These are phyloP conservation scores for Magnaporthiopsis rhizophila DNA, from an alignment of 2,329 filamentous ascomycete species.

Conservation along the genomic window DNA sequence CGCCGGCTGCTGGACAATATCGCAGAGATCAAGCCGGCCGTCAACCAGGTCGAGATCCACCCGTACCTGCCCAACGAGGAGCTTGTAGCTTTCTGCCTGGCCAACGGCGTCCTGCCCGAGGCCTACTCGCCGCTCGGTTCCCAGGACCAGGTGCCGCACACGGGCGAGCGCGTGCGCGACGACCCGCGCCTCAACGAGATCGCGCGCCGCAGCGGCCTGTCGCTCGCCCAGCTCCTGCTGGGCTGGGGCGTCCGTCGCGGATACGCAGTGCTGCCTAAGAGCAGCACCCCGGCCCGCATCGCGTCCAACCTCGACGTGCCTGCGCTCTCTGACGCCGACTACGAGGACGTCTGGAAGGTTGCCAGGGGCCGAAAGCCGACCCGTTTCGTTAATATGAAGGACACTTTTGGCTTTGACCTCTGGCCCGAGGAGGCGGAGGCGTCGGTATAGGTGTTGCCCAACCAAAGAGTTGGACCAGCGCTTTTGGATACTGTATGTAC, in stretches of 20 bases:
- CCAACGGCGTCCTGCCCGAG: constrained; percentile 40
- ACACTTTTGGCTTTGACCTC: constrained; percentile 67
- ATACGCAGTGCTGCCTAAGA: constrained; percentile 63
- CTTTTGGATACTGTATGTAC: neutral
- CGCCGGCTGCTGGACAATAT: constrained; percentile 38
- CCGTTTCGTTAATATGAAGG: constrained; percentile 76
- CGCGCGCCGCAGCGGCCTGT: constrained; percentile 48
- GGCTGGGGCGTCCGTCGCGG: constrained; percentile 60
- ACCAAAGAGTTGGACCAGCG: too few species aligned
- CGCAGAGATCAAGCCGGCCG: constrained; percentile 37
- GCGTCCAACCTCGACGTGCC: constrained; percentile 49
- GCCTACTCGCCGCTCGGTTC: constrained; percentile 50
- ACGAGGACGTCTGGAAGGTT: constrained; percentile 54
- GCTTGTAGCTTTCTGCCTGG: constrained; percentile 44
- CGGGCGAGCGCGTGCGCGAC: constrained; percentile 40
- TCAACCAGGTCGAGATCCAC: constrained; percentile 45
- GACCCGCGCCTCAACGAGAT: constrained; percentile 52
- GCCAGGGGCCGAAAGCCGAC: constrained; percentile 54
- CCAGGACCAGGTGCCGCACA: constrained; percentile 29
- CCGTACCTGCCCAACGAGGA: constrained; percentile 38
- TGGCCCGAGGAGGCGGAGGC: constrained; percentile 47
- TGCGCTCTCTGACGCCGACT: constrained; percentile 31
- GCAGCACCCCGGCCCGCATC: constrained; percentile 57
- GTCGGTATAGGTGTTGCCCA: too few species aligned
- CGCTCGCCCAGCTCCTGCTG: constrained; percentile 53